These are phyloP conservation scores for Aspergillus aculeatus DNA, from an alignment of 2,329 filamentous ascomycete genomes.

Conservation along the genomic window DNA sequence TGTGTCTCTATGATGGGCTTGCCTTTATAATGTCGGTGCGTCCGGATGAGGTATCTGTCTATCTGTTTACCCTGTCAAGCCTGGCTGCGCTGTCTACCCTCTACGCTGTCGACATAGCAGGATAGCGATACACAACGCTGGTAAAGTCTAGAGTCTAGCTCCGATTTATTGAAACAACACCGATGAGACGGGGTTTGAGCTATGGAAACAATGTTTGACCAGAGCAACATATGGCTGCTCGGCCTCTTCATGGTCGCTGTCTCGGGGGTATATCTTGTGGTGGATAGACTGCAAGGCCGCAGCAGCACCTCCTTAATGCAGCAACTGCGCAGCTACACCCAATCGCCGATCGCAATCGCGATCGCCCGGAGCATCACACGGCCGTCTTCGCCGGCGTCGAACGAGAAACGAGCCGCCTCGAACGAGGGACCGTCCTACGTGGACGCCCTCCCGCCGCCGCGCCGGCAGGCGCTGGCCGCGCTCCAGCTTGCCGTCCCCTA, in stretches of 20 bases:
- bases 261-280: constrained; percentile 26
- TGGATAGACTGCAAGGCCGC: constrained; percentile 36
- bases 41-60: no score
- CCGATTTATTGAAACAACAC: no score
- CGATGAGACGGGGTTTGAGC: neutral
- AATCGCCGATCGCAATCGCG: no score
- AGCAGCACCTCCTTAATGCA: constrained; percentile 34
- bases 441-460: constrained; percentile 54
- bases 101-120: no score
- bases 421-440: constrained; percentile 40
- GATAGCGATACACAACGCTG: no score
- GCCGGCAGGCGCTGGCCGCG: constrained; percentile 47
- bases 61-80: no score
- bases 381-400: constrained; percentile 54
- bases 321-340: constrained; percentile 39
- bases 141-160: no score
- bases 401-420: constrained; percentile 38
- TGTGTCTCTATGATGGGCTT: no score
- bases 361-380: constrained; percentile 48
- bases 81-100: no score
- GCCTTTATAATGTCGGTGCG: no score
- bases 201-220: constrained; percentile 20
- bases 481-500: constrained; percentile 21
- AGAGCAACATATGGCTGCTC: constrained; percentile 24
- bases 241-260: constrained; percentile 24